These are phyloP conservation scores for Fusarium udum DNA, from an alignment of 2,329 filamentous ascomycete genomes.

Conservation along the genomic window DNA sequence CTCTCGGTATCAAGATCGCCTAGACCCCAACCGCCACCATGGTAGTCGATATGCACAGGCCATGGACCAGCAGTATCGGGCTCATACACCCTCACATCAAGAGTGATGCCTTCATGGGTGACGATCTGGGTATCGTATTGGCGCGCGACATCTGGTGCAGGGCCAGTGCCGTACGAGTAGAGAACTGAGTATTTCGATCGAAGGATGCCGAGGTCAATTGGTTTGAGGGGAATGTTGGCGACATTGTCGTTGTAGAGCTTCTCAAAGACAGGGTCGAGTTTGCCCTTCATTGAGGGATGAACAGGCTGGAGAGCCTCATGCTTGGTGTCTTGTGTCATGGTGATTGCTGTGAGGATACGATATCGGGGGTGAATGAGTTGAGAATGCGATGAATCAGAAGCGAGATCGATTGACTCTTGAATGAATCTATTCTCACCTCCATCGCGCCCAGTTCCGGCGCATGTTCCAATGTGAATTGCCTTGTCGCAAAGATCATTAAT, in stretches of 20 bases:
- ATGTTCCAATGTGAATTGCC: neutral
- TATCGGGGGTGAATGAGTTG: neutral
- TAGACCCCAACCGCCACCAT: conserved; percentile 61
- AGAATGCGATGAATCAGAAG: neutral
- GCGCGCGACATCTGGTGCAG: conserved; percentile 52
- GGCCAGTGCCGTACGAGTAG: conserved; percentile 56
- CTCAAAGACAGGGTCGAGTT: conserved; percentile 58
- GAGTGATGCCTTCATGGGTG: neutral
- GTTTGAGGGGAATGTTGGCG: conserved; percentile 51
- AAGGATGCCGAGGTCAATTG: conserved; percentile 52
- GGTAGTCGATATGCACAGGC: conserved; percentile 60
- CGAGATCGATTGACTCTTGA: neutral
- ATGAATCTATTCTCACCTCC: neutral
- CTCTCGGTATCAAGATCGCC: conserved; percentile 61
- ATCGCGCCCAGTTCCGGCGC: neutral
- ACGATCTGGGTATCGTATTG: conserved; percentile 48
- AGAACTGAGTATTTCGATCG: conserved; percentile 55
- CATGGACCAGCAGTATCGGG: conserved; percentile 50
- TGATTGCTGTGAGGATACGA: neutral
- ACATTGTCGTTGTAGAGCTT: conserved; percentile 59
- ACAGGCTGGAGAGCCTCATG: conserved; percentile 60
- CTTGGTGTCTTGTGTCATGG: conserved; percentile 22
- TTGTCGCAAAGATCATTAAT: neutral
- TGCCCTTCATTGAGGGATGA: conserved; percentile 56
- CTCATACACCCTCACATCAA: conserved; percentile 1